Evolutionary conservation across 176 grass and related monocot species (phyloP).

Genomic region (Carex myosuroides): DNA sequence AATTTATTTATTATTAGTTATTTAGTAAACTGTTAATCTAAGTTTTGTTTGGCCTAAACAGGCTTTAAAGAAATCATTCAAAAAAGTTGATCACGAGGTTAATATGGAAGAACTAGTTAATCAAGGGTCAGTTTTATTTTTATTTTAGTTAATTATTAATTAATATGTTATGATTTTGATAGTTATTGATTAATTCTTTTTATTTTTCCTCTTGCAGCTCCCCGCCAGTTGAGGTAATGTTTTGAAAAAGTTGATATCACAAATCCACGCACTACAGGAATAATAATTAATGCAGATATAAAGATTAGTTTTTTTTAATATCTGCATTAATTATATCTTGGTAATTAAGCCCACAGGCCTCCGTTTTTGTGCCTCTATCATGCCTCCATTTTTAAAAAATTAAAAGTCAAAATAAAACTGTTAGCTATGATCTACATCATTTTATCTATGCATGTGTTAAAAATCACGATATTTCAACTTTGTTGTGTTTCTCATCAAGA

Average conservation of each 20-base stretch:
- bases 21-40: neutral
- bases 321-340: too few relatives aligned
- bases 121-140: constrained; percentile 6
- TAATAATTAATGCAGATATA: neutral
- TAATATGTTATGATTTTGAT: neutral
- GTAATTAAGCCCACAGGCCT: too few relatives aligned
- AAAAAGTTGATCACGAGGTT: neutral
- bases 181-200: neutral
- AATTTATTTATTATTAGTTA: neutral
- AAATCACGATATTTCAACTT: too few relatives aligned
- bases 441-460: too few relatives aligned
- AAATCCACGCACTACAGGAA: neutral
- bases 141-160: neutral
- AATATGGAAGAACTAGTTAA: neutral
- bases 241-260: neutral
- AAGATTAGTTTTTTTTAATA: too few relatives aligned
- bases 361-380: too few relatives aligned
- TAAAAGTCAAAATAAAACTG: too few relatives aligned
- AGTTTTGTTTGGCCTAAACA: neutral
- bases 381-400: neutral
- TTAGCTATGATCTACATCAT: too few relatives aligned
- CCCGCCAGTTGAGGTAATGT: neutral
- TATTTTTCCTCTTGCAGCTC: neutral
- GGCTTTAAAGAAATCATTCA: constrained; percentile 20
- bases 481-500: too few relatives aligned